A percentile compares a stretch with the other conserved stretches of the same genome.
Conservation (phyloP, 768 basidiomycete species). For the Agaricus subrufescens region DNA sequence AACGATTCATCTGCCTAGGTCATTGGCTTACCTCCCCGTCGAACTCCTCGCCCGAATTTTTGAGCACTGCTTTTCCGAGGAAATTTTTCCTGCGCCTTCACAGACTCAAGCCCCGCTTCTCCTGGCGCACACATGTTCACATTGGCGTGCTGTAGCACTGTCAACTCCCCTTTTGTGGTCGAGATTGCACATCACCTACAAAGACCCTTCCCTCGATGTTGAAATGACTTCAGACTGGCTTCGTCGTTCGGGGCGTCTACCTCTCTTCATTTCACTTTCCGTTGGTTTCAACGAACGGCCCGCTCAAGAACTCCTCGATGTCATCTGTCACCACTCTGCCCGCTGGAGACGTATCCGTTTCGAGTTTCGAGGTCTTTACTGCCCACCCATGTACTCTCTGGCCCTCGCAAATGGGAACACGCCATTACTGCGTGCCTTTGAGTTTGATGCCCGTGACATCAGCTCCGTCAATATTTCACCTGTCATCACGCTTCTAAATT, state of each 20-base stretch:
- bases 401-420: conserved; percentile 19
- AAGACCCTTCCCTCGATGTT: conserved; percentile 22
- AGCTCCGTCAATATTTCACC: conserved; percentile 25
- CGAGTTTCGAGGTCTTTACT: conserved; percentile 27
- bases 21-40: conserved; percentile 20
- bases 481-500: conserved; percentile 22
- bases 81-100: conserved; percentile 21
- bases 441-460: conserved; percentile 28
- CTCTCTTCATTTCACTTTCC: conserved; percentile 24
- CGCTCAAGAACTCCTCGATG: conserved; percentile 26
- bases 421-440: conserved; percentile 24
- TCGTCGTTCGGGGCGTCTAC: conserved; percentile 20
- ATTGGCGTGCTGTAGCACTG: conserved; percentile 22
- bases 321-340: conserved; percentile 20
- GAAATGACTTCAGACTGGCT: conserved; percentile 22
- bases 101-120: conserved; percentile 22
- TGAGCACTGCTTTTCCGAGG: conserved; percentile 20
- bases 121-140: conserved; percentile 22
- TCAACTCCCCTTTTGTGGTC: conserved; percentile 25
- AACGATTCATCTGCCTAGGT: conserved; percentile 2
- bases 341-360: conserved; percentile 28
- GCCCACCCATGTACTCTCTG: conserved; percentile 26
- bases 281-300: conserved; percentile 27
- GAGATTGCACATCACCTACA: conserved; percentile 26
- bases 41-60: conserved; percentile 28